Evolutionary conservation across 139 green algal species (phyloP), one percentile per base, ranked within the genome.

Genomic region (Parachlorella kessleri): DNA sequence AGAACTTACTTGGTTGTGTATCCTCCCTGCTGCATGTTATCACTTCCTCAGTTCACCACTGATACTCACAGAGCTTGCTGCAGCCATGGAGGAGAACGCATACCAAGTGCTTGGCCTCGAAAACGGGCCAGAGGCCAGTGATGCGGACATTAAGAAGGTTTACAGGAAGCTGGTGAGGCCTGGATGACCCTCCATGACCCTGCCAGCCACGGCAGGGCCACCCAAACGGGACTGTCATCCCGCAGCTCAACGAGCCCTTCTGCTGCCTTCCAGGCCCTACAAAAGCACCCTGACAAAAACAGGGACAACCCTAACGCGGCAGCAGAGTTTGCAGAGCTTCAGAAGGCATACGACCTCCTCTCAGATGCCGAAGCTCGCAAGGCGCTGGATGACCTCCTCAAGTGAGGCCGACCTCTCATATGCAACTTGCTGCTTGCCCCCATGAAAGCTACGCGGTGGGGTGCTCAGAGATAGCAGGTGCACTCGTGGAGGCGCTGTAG

Each of bases 271-370:
- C 48, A 59, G 7, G 93, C 93, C 0, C 83, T 97, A 14, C 54
- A 85, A 4, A 94, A 93, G 85, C 93, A 97, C 70, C 93, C 93
- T 3, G 93, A 97, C 81, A 97, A 97, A 71, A 89, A 93, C 42
- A 85, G 66, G 1, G 69, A 90, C 28, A 87, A 87, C 72, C 76
- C 82, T 1, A 59, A 37, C 42, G 89, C 93, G 79, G 92, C 91
- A 5, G 80, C 84, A 54, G 93, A 98, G 83, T 98, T 98, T 72
- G 75, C 81, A 18, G 72, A 79, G 55, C 66, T 98, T n/a, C 90
- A 98, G 73, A 90, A 89, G 75, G 94, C 94, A 0, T 98, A 97
- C 55, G 88, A 94, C 6, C 55, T 97, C 24, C 87, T 98, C 21
- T 73, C 72, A 6, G 94, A 98, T 77, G 82, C 81, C 18, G 72